Percentiles rank a stretch among this genome's conserved stretches.
Evolutionary conservation across 192 early-diverging fungal genomes (phyloP).

Genomic region (Umbelopsis sp.): DNA sequence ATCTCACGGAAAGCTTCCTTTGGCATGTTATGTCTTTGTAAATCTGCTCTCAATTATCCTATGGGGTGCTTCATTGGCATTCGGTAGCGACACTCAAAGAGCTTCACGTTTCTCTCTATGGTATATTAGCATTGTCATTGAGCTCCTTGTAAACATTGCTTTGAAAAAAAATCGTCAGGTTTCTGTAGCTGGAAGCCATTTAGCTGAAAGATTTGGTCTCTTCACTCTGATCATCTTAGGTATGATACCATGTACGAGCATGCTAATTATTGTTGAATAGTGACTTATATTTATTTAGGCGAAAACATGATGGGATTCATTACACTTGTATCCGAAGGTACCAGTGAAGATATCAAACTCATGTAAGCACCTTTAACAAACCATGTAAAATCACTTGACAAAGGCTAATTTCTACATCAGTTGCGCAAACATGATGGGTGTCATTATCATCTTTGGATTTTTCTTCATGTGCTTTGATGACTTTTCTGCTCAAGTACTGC

Average conservation of each 20-base stretch:
- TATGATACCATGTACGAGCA: constrained; percentile 22
- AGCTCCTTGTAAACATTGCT: constrained; percentile 39
- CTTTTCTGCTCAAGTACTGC: constrained; percentile 37
- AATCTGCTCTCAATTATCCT: constrained; percentile 31
- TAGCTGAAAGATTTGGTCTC: constrained; percentile 50
- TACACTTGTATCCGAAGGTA: constrained; percentile 34
- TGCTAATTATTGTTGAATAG: constrained; percentile 32
- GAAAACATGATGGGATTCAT: constrained; percentile 47
- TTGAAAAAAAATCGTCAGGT: constrained; percentile 44
- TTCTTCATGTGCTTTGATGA: constrained; percentile 60
- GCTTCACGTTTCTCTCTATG: constrained; percentile 39
- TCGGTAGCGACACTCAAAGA: not conserved
- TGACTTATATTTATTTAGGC: constrained; percentile 29
- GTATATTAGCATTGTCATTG: constrained; percentile 47
- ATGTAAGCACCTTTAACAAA: constrained; percentile 20
- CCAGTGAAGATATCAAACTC: not conserved
- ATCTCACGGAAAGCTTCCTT: constrained; percentile 19
- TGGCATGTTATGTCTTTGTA: constrained; percentile 31
- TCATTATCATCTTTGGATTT: constrained; percentile 48
- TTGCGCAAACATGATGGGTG: constrained; percentile 45
- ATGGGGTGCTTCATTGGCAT: constrained; percentile 34
- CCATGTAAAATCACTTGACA: not conserved
- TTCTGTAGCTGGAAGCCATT: constrained; percentile 47
- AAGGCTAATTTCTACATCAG: constrained; percentile 7
- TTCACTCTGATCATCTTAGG: constrained; percentile 53